A percentile compares a stretch with the other conserved stretches of the same genome.
phyloP scores from a whole-genome alignment of 441 rosid genomes.

The Brassica hybrid region DNA sequence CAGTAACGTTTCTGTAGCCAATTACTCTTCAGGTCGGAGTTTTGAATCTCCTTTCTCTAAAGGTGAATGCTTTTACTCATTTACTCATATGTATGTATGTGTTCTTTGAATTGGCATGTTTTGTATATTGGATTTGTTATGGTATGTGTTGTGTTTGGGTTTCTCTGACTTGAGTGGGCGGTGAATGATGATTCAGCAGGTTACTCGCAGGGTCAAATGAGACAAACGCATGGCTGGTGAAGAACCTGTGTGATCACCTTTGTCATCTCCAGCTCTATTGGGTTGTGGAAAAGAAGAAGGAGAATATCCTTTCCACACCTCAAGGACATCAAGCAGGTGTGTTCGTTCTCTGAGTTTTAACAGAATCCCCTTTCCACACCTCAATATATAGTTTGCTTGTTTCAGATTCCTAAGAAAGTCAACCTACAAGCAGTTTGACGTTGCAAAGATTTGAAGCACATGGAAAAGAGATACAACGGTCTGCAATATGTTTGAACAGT shows the following conservation, averaged over 20 bases:
- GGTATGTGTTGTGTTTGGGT: background rate
- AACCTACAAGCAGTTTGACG: too few species aligned
- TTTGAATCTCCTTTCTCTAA: conserved; percentile 38
- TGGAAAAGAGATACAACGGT: too few species aligned
- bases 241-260: conserved; percentile 60
- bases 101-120: too few species aligned
- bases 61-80: conserved; percentile 31
- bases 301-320: conserved; percentile 37
- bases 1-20: conserved; percentile 42
- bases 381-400: too few species aligned
- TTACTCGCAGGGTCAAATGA: conserved; percentile 32
- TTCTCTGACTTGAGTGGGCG: conserved; percentile 1
- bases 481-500: too few species aligned
- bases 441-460: too few species aligned
- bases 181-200: conserved; percentile 7
- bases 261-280: conserved; percentile 61
- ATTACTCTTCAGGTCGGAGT: conserved; percentile 43
- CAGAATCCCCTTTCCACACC: background rate
- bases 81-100: background rate
- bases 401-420: too few species aligned
- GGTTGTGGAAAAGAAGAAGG: conserved; percentile 52
- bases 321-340: conserved; percentile 76
- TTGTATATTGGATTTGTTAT: too few species aligned
- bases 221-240: conserved; percentile 45
- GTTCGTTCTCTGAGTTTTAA: background rate